phyloP scores from a whole-genome alignment of 495 filamentous ascomycete genomes.

The Trichoderma parareesei region DNA sequence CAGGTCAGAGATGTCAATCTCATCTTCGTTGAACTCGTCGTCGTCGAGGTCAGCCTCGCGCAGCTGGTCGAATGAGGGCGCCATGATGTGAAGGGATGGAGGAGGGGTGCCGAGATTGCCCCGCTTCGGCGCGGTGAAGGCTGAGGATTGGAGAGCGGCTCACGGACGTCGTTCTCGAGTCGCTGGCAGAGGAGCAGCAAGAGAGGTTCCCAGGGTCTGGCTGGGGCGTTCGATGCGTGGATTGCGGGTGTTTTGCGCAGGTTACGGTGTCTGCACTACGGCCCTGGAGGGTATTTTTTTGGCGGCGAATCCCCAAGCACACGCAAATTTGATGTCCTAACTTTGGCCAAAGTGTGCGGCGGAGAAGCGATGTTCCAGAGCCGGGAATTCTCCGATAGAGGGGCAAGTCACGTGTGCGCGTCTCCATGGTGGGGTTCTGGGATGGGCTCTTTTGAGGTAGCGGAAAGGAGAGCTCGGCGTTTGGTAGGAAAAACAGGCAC shows the following conservation, averaged over 20 bases:
- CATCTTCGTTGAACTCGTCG: conserved; percentile 81
- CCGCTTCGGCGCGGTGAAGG: conserved; percentile 10
- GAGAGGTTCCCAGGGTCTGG: conserved; percentile 2
- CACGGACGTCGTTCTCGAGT: not conserved
- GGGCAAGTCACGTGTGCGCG: conserved; percentile 13
- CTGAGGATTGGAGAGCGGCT: not conserved
- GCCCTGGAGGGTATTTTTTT: conserved; percentile 2
- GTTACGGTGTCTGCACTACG: not conserved
- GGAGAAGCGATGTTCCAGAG: conserved; percentile 9
- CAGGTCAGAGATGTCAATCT: conserved; percentile 92
- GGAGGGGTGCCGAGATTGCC: conserved; percentile 11
- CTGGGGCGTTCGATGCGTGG: not conserved
- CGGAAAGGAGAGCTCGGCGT: conserved; percentile 3
- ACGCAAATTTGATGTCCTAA: conserved; percentile 13
- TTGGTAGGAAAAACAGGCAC: conserved; percentile 2
- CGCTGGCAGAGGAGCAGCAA: not conserved
- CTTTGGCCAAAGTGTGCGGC: conserved; percentile 12
- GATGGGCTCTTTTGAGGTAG: not conserved
- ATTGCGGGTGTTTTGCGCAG: conserved; percentile 4
- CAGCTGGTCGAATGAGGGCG: conserved; percentile 50
- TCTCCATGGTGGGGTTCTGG: conserved; percentile 1
- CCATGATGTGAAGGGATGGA: conserved; percentile 38
- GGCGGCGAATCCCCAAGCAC: conserved; percentile 6
- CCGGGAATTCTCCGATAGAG: not conserved
- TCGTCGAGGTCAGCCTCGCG: conserved; percentile 70